Evolutionary conservation across 1,139 yeast species (phyloP).

Genomic region (Yamadazyma triangularis): DNA sequence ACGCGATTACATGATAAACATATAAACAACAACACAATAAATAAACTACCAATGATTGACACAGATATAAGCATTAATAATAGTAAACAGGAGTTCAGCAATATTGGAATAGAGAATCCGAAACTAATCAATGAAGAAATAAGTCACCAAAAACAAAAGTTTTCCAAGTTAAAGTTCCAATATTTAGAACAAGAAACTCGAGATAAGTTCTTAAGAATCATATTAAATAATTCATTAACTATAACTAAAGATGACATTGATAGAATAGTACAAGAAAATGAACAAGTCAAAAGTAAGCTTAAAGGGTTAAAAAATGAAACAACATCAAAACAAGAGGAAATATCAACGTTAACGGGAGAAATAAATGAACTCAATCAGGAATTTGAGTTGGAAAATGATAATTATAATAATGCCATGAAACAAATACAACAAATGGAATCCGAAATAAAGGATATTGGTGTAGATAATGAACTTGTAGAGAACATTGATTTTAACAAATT

Average conservation of each 20-base stretch:
- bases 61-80: constrained; percentile 4
- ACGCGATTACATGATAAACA: no score
- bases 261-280: constrained; percentile 14
- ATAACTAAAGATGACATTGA: constrained; percentile 17
- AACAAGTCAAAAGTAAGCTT: constrained; percentile 14
- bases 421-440: constrained; percentile 11
- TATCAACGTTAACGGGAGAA: constrained; percentile 17
- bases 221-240: constrained; percentile 11
- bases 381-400: constrained; percentile 10
- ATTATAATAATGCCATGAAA: constrained; percentile 11
- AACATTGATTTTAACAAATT: constrained; percentile 5
- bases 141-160: constrained; percentile 31
- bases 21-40: no score
- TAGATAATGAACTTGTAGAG: constrained; percentile 10
- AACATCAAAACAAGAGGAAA: constrained; percentile 14
- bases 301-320: constrained; percentile 16
- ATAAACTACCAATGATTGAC: no score
- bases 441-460: constrained; percentile 1
- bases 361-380: constrained; percentile 14
- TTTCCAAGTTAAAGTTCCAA: constrained; percentile 52
- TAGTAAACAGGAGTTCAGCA: constrained; percentile 11
- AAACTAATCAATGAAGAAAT: constrained; percentile 26
- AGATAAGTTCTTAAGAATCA: constrained; percentile 48
- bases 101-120: constrained; percentile 19
- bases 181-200: constrained; percentile 67